Evolutionary conservation across 2,329 filamentous ascomycete species (phyloP).

Genomic region (Penicillium oxalicum): DNA sequence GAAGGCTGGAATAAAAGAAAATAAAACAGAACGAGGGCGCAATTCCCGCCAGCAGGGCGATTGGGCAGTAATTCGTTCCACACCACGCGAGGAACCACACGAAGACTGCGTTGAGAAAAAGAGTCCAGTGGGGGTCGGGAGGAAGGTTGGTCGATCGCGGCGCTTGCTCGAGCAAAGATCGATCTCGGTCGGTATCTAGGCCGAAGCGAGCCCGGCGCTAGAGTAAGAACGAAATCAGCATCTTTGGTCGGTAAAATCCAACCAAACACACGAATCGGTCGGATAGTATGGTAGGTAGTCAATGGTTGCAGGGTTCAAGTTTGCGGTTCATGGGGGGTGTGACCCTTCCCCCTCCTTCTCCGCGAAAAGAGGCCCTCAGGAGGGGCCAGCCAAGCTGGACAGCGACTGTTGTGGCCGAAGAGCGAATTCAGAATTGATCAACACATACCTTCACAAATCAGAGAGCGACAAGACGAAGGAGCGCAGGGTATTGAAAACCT

Average conservation of each 20-base stretch:
- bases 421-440: background rate
- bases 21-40: constrained; percentile 8
- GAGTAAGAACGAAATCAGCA: background rate
- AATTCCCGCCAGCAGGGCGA: constrained; percentile 17
- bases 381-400: background rate
- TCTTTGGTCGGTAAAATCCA: constrained; percentile 9
- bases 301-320: too few species aligned
- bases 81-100: constrained; percentile 15
- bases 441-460: constrained; percentile 29
- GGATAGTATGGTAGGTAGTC: too few species aligned
- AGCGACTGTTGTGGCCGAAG: background rate
- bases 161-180: constrained; percentile 1
- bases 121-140: constrained; percentile 5
- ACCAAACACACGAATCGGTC: too few species aligned
- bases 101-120: constrained; percentile 14
- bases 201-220: constrained; percentile 19
- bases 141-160: constrained; percentile 1
- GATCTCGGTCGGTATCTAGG: constrained; percentile 4
- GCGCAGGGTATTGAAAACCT: constrained; percentile 11
- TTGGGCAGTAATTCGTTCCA: background rate
- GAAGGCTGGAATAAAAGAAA: background rate
- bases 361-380: background rate
- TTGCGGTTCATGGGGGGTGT: too few species aligned
- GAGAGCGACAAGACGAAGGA: constrained; percentile 27
- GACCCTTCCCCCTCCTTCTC: background rate